Evolutionary conservation across 129 eudicot genomes (phyloP), one percentile per base, ranked within the genome.

Genomic region (Glebionis coronaria): DNA sequence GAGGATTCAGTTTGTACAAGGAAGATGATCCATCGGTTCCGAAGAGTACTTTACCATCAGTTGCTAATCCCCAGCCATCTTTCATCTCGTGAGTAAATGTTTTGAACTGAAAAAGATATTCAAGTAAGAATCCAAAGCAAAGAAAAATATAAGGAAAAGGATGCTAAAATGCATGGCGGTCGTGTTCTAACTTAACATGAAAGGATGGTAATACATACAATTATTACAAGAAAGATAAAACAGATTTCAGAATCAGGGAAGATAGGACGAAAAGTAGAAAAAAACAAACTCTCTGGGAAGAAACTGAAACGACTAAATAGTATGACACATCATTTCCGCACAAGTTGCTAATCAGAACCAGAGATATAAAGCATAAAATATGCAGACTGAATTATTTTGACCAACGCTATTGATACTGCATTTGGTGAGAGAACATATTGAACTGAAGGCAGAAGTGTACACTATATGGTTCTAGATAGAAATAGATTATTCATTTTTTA

Each of bases 31-130:
- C 98, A 81, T 93, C 98, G 62, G 75, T 88, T 79, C 98, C 98
- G 77, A 78, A 93, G 49, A 93, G 54, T 68, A 84, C 73, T 79
- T 82, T 80, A 42, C 90, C 97, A 65, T 93, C 95, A 42, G 95
- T 93, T 72, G 98, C 92, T 68, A 93, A 77, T n/a, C 98, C 98
- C 98, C 98, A 93, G 15, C 98, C 97, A 82, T 93, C 98, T 80
- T 76, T 47, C 98, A 93, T 93, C 31, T 73, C 76, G 71, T 88
- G 85, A 35, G 82, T 82, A 69, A 93, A 88, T 64, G 14, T 84
- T 68, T 68, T 61, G 38, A 84, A 25, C 98, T 93, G 92, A 78
- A 82, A 67, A 44, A 67, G 63, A 49, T 20, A 78, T 18, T 38
- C 15, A 70, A 57, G 53, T 72, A 75, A 71, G 70, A 61, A 19